These are phyloP conservation scores for Glutinoglossum americanum DNA, from an alignment of 495 filamentous ascomycete species.

Conservation along the genomic window DNA sequence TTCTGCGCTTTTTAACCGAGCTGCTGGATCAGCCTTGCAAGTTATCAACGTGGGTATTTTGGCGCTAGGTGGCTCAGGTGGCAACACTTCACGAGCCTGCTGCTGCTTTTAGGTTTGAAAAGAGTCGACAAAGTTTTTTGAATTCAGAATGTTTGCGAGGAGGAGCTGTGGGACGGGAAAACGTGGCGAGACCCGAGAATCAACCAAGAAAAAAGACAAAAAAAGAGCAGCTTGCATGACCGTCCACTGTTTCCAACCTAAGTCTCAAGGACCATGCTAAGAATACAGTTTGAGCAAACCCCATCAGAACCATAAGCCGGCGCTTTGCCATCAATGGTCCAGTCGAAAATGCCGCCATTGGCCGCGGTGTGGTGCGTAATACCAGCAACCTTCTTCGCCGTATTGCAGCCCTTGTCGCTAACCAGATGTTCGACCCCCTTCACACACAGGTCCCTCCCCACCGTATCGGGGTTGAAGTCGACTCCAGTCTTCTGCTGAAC, in stretches of 20 bases:
- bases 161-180: background rate
- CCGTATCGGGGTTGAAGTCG: background rate
- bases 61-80: too few relatives aligned
- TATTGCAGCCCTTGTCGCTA: background rate
- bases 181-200: background rate
- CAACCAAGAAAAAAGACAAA: background rate
- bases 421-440: background rate
- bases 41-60: too few relatives aligned
- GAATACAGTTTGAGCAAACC: background rate
- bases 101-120: background rate
- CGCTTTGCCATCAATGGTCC: background rate
- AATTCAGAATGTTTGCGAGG: background rate
- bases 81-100: background rate
- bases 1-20: too few relatives aligned
- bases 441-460: background rate
- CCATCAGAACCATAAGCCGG: background rate
- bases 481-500: background rate
- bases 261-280: background rate
- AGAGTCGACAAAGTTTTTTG: background rate
- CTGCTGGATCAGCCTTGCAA: too few relatives aligned
- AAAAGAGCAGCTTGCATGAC: background rate
- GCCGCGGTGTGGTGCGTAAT: background rate
- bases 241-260: background rate
- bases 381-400: background rate
- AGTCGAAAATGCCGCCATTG: background rate